phyloP scores from a whole-genome alignment of 305 asterid genomes.

The Lippia alba region DNA sequence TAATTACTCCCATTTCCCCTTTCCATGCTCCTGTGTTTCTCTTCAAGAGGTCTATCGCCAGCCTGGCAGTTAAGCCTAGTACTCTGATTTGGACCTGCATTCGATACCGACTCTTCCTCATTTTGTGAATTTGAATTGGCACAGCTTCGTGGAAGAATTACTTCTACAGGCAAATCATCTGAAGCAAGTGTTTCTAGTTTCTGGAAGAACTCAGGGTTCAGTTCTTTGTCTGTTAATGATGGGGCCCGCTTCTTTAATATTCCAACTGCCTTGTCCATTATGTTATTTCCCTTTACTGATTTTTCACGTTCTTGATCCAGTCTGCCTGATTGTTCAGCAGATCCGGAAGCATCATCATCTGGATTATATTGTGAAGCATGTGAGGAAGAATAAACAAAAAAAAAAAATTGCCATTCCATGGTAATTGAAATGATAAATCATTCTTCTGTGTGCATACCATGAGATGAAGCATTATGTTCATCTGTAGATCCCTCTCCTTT shows the following conservation, averaged over 20 bases:
- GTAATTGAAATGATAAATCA: conserved; percentile 21
- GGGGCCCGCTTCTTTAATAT: conserved; percentile 90
- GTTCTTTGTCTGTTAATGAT: conserved; percentile 80
- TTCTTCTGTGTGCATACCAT: conserved; percentile 54
- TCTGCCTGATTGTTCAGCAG: conserved; percentile 29
- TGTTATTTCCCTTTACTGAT: conserved; percentile 58
- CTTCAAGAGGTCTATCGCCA: conserved; percentile 43
- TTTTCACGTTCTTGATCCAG: conserved; percentile 48
- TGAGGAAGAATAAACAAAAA: conserved; percentile 30
- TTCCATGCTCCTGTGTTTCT: conserved; percentile 44
- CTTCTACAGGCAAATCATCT: conserved; percentile 94
- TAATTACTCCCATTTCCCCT: conserved; percentile 53
- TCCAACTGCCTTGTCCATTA: conserved; percentile 86
- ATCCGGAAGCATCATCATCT: conserved; percentile 68
- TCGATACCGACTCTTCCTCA: conserved; percentile 63
- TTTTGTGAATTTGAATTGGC: conserved; percentile 58
- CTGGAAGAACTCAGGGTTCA: conserved; percentile 96
- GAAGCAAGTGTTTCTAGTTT: conserved; percentile 87
- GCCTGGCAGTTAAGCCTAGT: conserved; percentile 49
- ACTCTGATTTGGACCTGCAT: conserved; percentile 56
- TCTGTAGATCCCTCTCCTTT: conserved; percentile 83
- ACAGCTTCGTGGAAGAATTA: conserved; percentile 84
- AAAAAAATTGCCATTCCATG: conserved; percentile 18
- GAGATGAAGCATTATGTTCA: conserved; percentile 66
- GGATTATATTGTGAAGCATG: conserved; percentile 32